phyloP scores from a whole-genome alignment of 2,329 filamentous ascomycete species.

The Colletotrichum trifolii region DNA sequence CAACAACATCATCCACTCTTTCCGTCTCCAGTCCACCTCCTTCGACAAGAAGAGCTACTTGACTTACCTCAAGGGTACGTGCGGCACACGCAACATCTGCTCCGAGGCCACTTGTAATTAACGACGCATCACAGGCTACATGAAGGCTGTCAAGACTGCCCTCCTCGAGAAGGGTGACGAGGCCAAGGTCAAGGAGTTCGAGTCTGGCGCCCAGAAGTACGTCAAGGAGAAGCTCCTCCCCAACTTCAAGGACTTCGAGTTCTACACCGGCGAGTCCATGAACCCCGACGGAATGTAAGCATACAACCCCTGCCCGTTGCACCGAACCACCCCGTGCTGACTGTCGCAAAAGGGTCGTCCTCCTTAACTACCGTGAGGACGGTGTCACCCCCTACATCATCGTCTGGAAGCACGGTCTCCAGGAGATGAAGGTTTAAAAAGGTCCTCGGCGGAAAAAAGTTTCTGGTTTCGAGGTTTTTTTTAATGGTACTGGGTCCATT shows the following conservation, averaged over 20 bases:
- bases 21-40: constrained; percentile 81
- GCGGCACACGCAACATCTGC: background rate
- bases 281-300: constrained; percentile 92
- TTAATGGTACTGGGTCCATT: constrained; percentile 16
- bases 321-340: background rate
- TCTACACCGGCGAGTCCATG: constrained; percentile 93
- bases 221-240: constrained; percentile 83
- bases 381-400: constrained; percentile 89
- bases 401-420: constrained; percentile 95
- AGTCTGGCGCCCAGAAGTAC: constrained; percentile 77
- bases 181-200: constrained; percentile 80
- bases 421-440: constrained; percentile 88
- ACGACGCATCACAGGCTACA: constrained; percentile 71
- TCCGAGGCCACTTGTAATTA: background rate
- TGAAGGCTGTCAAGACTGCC: constrained; percentile 85
- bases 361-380: constrained; percentile 98
- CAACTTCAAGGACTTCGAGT: constrained; percentile 97
- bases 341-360: constrained; percentile 72
- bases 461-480: constrained; percentile 32
- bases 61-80: constrained; percentile 83
- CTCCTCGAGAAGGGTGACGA: constrained; percentile 73
- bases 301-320: constrained; percentile 12
- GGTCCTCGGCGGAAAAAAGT: constrained; percentile 11
- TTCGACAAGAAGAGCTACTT: constrained; percentile 94
- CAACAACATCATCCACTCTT: constrained; percentile 93